Evolutionary conservation across 1,284 basidiomycete genomes (phyloP).

Genomic region (Sporisorium graminicola): DNA sequence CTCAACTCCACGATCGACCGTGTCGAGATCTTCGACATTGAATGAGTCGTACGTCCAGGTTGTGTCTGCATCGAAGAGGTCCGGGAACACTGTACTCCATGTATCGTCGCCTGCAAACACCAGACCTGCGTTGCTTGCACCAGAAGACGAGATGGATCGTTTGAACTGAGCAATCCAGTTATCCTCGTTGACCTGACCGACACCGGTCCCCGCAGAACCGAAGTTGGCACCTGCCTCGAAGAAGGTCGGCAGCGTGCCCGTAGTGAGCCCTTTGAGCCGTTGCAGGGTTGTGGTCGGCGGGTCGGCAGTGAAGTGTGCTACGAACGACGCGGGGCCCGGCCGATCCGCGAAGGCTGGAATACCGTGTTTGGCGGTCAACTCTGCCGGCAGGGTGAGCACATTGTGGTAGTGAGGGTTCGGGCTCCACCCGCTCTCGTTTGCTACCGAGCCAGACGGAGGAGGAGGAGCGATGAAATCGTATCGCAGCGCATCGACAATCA

Average conservation of each 20-base stretch:
- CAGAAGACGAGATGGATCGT: conserved; percentile 51
- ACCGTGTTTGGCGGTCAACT: conserved; percentile 73
- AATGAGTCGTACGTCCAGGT: conserved; percentile 92
- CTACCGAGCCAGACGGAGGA: conserved; percentile 72
- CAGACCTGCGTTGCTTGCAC: conserved; percentile 27
- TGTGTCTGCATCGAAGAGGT: conserved; percentile 78
- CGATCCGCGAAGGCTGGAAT: conserved; percentile 10
- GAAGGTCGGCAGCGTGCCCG: conserved; percentile 95
- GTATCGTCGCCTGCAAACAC: conserved; percentile 97
- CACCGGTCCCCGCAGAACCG: conserved; percentile 73
- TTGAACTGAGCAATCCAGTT: conserved; percentile 74
- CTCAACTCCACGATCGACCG: conserved; percentile 91
- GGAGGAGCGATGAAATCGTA: conserved; percentile 89
- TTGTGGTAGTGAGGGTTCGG: conserved; percentile 79
- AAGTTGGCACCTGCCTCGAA: conserved; percentile 94
- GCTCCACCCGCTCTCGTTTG: conserved; percentile 18
- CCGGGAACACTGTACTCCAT: conserved; percentile 90
- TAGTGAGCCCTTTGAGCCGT: conserved; percentile 93
- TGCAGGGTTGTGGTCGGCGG: conserved; percentile 96
- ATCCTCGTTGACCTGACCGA: conserved; percentile 80
- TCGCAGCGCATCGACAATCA: conserved; percentile 92
- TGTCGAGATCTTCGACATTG: conserved; percentile 97
- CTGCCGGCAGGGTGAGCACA: conserved; percentile 81
- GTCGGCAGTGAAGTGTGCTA: conserved; percentile 90
- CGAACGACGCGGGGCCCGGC: conserved; percentile 75